Conservation (phyloP, 805 yeast genomes). For the Starmerella floricola region DNA sequence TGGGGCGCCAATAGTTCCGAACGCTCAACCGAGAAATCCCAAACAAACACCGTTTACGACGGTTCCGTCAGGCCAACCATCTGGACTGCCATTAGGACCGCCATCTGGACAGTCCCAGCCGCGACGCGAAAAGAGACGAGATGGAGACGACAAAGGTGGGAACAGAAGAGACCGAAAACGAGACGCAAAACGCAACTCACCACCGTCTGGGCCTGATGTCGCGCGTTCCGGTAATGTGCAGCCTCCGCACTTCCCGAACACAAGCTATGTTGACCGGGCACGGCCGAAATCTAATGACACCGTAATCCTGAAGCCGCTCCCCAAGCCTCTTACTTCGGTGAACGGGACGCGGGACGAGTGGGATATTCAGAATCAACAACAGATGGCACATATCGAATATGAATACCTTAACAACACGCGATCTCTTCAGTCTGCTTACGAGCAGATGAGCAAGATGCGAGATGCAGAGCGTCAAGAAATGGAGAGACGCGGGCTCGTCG, state of each 20-base stretch:
- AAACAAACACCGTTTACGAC: too few species aligned
- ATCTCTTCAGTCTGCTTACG: conserved; percentile 63
- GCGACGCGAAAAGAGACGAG: too few species aligned
- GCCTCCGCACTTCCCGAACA: conserved; percentile 7
- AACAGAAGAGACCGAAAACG: too few species aligned
- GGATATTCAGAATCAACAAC: conserved; percentile 64
- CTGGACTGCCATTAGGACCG: too few species aligned
- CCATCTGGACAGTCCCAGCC: too few species aligned
- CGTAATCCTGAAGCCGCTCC: conserved; percentile 13
- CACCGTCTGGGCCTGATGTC: too few species aligned
- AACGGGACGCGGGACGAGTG: conserved; percentile 32
- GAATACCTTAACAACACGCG: conserved; percentile 27
- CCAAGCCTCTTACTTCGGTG: conserved; percentile 8
- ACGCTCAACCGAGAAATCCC: too few species aligned
- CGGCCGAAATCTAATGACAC: conserved; percentile 9
- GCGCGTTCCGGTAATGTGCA: too few species aligned
- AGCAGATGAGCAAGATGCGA: conserved; percentile 54
- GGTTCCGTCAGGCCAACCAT: too few species aligned
- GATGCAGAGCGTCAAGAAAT: conserved; percentile 62
- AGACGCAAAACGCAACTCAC: too few species aligned
- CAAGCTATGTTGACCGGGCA: conserved; percentile 1
- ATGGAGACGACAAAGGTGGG: too few species aligned
- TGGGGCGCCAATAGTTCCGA: too few species aligned
- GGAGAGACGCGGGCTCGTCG: conserved; percentile 76
- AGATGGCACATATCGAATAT: conserved; percentile 44